These are phyloP conservation scores for Prosopis cineraria DNA, from an alignment of 306 rosid genomes.

Conservation along the genomic window DNA sequence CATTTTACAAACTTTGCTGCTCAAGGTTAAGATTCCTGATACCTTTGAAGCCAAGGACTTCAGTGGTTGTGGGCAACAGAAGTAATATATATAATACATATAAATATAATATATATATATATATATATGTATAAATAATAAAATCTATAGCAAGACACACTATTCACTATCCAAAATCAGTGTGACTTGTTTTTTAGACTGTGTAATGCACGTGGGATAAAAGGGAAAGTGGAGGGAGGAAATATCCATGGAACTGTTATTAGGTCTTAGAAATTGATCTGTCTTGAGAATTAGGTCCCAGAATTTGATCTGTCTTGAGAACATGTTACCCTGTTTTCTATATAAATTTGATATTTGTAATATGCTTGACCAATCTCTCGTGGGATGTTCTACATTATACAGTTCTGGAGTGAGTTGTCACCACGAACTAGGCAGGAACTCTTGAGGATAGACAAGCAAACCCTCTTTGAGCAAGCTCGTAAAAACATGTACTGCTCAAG, in stretches of 20 bases:
- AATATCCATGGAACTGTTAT: background rate
- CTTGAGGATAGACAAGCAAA: slow-evolving; percentile 92
- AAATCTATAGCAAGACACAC: background rate
- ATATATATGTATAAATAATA: no score
- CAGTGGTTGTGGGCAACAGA: background rate
- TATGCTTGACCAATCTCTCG: slow-evolving; percentile 38
- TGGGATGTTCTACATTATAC: slow-evolving; percentile 36
- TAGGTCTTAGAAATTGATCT: slow-evolving; percentile 10
- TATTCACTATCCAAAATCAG: background rate
- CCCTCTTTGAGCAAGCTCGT: slow-evolving; percentile 97
- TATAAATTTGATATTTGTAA: slow-evolving; percentile 16
- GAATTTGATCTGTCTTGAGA: slow-evolving; percentile 1
- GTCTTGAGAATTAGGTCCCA: background rate
- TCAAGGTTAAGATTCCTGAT: slow-evolving; percentile 5
- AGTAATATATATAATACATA: no score
- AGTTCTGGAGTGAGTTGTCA: slow-evolving; percentile 91
- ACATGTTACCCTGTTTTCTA: background rate
- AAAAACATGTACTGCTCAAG: slow-evolving; percentile 99
- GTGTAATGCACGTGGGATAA: background rate
- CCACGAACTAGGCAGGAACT: slow-evolving; percentile 78
- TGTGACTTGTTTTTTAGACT: background rate
- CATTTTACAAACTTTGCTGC: background rate
- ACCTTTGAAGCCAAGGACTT: background rate
- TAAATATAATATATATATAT: no score
- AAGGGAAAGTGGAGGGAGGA: background rate